Conservation (phyloP, 768 basidiomycete genomes). For the Infundibulicybe gibba region DNA sequence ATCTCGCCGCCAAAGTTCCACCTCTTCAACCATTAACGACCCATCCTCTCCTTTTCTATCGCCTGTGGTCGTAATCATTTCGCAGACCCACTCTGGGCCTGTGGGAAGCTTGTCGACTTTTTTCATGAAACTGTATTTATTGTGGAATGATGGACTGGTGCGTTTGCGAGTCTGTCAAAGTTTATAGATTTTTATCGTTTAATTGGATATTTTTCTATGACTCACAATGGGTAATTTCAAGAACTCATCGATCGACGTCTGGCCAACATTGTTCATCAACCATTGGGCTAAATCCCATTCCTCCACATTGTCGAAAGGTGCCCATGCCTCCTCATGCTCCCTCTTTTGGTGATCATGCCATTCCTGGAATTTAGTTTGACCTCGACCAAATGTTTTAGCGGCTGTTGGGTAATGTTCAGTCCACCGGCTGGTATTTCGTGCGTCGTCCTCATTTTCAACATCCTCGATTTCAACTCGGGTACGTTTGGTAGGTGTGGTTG, state of each 20-base stretch:
- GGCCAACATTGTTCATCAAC: conserved; percentile 23
- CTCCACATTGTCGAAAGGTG: conserved; percentile 23
- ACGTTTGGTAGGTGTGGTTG: neutral
- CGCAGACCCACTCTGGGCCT: conserved; percentile 8
- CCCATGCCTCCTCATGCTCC: conserved; percentile 11
- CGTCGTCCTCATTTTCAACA: conserved; percentile 1
- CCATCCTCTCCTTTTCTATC: conserved; percentile 4
- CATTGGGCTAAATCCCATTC: conserved; percentile 30
- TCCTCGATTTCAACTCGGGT: conserved; percentile 1
- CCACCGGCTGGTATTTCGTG: neutral
- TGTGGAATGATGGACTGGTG: conserved; percentile 2
- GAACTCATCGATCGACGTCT: conserved; percentile 23
- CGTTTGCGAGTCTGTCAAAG: conserved; percentile 1
- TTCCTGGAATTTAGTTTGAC: conserved; percentile 12
- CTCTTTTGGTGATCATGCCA: conserved; percentile 1
- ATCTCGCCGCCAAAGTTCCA: conserved; percentile 20
- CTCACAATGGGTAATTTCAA: conserved; percentile 23
- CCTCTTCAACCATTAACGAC: conserved; percentile 4
- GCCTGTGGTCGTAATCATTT: conserved; percentile 6
- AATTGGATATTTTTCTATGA: neutral
- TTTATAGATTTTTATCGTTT: neutral
- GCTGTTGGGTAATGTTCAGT: conserved; percentile 2
- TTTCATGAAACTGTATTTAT: conserved; percentile 7
- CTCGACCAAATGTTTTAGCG: conserved; percentile 3
- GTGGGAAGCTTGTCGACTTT: conserved; percentile 12